Base-by-base conservation (phyloP, 1,139 yeast genomes). In the Yamadazyma spencermartinsiae region DNA sequence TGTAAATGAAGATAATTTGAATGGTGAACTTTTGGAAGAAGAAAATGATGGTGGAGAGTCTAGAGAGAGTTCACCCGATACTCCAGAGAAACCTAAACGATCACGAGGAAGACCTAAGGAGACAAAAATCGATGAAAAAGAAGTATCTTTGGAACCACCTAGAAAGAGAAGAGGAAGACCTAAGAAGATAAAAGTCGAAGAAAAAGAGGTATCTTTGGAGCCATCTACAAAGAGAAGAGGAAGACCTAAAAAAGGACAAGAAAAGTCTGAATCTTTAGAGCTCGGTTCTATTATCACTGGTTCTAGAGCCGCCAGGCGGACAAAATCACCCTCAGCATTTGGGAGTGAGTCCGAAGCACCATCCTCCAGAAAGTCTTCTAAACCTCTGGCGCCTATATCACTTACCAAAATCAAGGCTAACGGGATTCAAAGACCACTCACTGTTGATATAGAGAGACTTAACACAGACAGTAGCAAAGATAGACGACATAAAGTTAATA, bases 371-470 rank as follows among this genome's bases (percentile, higher is more conserved):
- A 19, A 9, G 21, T 6, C 21, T 9, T 7, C 8, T 19, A 9
- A 19, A 19, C 21, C 21, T 5, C 33, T 27, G 4, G 41, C 50
- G 8, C 37, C 45, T 8, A 25, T 34, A 4, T 58, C 65, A 12
- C 55, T 62, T 33, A 47, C 60, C 7, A 57, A 54, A 25, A 42
- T 44, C 4, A 51, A 37, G 16, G 16, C 37, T 2, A 45, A 41
- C 5, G 60, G 59, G 21, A 43, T 44, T 5, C 69, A 63, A 42
- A 56, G 54, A 31, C 67, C 72, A 2, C 36, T 68, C 27, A 35
- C 41, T 6, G 50, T 68, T 1, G 61, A 64, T 29, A 46, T 65
- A 1, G 66, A 63, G 25, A 44, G 73, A 32, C 42, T 68, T 5
- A 40, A 46, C 4, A 50, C 51, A 2, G 55, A 51, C 11, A 42